Conservation (phyloP, 139 green algal genomes). For the Closterium sp. region DNA sequence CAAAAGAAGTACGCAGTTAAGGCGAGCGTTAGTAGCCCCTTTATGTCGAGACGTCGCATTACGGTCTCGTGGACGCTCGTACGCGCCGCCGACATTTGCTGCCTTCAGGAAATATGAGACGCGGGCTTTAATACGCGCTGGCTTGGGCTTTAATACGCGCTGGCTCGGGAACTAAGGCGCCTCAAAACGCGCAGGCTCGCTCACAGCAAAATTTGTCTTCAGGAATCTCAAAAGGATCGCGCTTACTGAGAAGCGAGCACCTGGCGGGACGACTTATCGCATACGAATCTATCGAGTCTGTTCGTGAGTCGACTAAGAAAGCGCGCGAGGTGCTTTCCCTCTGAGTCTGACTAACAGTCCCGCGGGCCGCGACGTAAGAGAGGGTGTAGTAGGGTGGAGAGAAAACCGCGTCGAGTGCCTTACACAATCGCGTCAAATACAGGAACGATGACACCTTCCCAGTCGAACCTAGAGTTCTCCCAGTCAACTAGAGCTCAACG, state of each 20-base stretch:
- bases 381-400: neutral
- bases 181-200: too few relatives aligned
- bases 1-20: neutral
- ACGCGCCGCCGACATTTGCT: neutral
- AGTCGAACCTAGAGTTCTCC: too few relatives aligned
- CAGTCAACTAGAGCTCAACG: too few relatives aligned
- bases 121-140: too few relatives aligned
- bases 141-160: too few relatives aligned
- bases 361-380: too few relatives aligned
- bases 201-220: too few relatives aligned
- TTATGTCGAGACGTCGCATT: neutral
- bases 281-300: neutral
- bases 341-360: too few relatives aligned
- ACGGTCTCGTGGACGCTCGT: neutral
- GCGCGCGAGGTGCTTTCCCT: neutral
- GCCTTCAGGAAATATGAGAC: too few relatives aligned
- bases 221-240: too few relatives aligned
- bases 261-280: neutral
- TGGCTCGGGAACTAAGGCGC: too few relatives aligned
- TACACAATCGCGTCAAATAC: neutral
- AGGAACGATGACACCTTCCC: neutral
- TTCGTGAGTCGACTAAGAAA: neutral
- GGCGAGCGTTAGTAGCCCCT: neutral
- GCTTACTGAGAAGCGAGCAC: neutral
- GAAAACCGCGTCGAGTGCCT: neutral